Evolutionary conservation across 345 rosid genomes (phyloP).

Genomic region (Ceriops tagal): DNA sequence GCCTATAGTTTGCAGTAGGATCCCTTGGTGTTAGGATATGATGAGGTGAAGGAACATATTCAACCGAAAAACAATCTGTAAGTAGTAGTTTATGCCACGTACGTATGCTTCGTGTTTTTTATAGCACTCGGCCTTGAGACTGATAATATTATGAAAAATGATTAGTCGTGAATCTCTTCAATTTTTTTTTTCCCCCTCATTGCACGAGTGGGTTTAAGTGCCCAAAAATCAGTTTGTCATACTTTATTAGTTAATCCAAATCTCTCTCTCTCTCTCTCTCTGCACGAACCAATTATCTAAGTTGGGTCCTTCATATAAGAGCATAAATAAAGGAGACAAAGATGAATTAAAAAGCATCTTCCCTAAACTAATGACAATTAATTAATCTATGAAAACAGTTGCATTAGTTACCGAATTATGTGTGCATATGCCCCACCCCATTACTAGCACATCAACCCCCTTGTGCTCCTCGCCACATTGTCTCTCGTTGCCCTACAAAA

Average conservation of each 20-base stretch:
- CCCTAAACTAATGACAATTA: no score
- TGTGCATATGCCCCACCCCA: neutral
- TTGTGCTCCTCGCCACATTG: no score
- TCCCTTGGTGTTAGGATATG: no score
- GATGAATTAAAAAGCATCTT: neutral
- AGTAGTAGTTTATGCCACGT: no score
- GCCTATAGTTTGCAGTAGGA: no score
- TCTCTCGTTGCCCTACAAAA: no score
- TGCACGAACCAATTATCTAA: neutral
- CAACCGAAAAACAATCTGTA: no score
- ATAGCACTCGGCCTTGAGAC: neutral
- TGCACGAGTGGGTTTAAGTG: conserved; percentile 36
- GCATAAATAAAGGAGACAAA: conserved; percentile 8
- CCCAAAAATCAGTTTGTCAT: conserved; percentile 4
- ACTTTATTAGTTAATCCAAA: neutral
- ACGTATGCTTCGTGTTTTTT: neutral
- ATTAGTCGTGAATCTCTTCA: conserved; percentile 27
- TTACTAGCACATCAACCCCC: neutral
- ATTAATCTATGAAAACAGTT: no score
- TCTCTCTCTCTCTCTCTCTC: neutral
- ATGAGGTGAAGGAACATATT: no score
- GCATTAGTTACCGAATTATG: no score
- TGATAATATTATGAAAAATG: conserved; percentile 26
- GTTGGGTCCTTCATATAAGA: no score
- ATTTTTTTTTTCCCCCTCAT: neutral